phyloP scores from a whole-genome alignment of 225 moss, liverwort and hornwort genomes.

The Takakia lepidozioides region DNA sequence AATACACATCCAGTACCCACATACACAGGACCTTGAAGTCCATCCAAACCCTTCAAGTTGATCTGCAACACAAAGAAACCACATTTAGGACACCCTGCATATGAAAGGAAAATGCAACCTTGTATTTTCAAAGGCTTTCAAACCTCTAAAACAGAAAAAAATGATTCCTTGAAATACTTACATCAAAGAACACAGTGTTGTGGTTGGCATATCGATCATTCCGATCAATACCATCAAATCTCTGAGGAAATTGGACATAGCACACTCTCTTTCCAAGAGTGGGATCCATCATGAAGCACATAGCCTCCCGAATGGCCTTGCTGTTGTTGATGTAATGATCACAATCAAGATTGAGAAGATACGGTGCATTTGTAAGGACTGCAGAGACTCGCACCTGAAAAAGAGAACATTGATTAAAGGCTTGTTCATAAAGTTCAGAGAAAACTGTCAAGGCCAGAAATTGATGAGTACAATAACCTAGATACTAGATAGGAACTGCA shows the following conservation, averaged over 20 bases:
- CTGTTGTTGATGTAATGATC: slow-evolving; percentile 99
- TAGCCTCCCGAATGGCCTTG: slow-evolving; percentile 82
- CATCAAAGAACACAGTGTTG: slow-evolving; percentile 97
- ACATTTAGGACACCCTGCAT: too few species aligned
- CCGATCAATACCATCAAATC: slow-evolving; percentile 93
- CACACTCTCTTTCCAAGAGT: slow-evolving; percentile 78
- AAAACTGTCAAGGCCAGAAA: too few species aligned
- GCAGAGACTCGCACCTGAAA: slow-evolving; percentile 66
- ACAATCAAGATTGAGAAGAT: slow-evolving; percentile 93
- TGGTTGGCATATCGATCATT: slow-evolving; percentile 98
- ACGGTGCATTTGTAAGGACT: slow-evolving; percentile 86
- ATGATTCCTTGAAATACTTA: too few species aligned
- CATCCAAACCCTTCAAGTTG: slow-evolving; percentile 91
- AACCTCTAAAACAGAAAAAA: too few species aligned
- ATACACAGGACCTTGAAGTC: slow-evolving; percentile 93
- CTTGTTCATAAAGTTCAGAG: too few species aligned
- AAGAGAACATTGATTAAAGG: background rate
- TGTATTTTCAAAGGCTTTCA: too few species aligned
- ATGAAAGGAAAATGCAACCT: too few species aligned
- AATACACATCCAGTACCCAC: slow-evolving; percentile 97
- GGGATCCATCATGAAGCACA: slow-evolving; percentile 99
- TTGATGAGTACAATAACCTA: too few species aligned
- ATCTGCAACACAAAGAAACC: too few species aligned
- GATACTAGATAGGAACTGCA: too few species aligned
- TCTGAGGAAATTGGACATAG: slow-evolving; percentile 93